These are phyloP conservation scores for Kluyveromyces sp. DNA, from an alignment of 1,139 yeast species.

Conservation along the genomic window DNA sequence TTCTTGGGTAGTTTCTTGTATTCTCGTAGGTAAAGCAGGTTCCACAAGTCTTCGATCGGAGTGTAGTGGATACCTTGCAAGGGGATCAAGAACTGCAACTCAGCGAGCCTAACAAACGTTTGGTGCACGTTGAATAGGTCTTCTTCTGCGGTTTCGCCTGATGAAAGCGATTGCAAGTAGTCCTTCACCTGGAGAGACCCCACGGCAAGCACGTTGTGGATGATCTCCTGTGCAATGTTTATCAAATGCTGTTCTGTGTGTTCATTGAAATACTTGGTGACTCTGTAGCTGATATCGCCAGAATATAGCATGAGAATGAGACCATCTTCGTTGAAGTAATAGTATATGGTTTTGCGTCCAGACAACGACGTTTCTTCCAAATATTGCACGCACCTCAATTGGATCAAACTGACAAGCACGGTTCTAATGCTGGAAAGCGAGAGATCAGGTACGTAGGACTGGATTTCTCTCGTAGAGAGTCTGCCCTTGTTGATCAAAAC, in stretches of 20 bases:
- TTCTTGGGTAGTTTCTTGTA: constrained; percentile 44
- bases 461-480: constrained; percentile 43
- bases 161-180: constrained; percentile 38
- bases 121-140: constrained; percentile 11
- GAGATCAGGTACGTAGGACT: constrained; percentile 34
- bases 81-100: constrained; percentile 50
- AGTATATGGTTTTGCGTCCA: constrained; percentile 36
- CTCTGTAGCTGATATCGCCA: constrained; percentile 62
- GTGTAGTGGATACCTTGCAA: constrained; percentile 33
- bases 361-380: constrained; percentile 39
- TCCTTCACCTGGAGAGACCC: constrained; percentile 61
- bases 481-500: constrained; percentile 54
- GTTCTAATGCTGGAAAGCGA: constrained; percentile 43
- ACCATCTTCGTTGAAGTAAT: constrained; percentile 60
- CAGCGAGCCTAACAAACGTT: constrained; percentile 24
- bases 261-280: constrained; percentile 24
- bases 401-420: constrained; percentile 57
- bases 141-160: constrained; percentile 14
- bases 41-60: constrained; percentile 52
- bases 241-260: constrained; percentile 22
- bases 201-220: constrained; percentile 60
- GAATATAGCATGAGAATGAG: constrained; percentile 58
- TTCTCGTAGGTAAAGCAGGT: constrained; percentile 44
- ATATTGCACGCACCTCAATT: constrained; percentile 53
- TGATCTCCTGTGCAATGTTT: constrained; percentile 45